These are phyloP conservation scores for Clavispora fructus DNA, from an alignment of 805 yeast species.

Conservation along the genomic window DNA sequence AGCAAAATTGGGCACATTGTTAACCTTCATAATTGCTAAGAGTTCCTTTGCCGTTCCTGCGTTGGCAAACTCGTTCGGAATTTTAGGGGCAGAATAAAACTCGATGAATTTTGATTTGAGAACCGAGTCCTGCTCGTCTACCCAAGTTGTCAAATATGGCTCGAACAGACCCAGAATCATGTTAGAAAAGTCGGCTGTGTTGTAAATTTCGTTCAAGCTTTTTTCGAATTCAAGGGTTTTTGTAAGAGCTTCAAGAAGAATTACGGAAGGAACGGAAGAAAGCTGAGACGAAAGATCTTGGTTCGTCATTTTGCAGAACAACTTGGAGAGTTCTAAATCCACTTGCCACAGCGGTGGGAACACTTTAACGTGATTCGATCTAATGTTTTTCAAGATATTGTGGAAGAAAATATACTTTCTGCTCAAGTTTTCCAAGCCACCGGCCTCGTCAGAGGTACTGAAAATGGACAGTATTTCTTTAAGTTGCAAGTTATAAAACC, in stretches of 20 bases:
- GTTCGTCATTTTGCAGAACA: constrained; percentile 65
- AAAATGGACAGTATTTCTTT: constrained; percentile 75
- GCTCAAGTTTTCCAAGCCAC: constrained; percentile 79
- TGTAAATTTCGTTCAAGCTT: constrained; percentile 59
- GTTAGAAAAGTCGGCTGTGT: constrained; percentile 39
- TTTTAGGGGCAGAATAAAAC: constrained; percentile 53
- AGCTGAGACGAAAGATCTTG: constrained; percentile 59
- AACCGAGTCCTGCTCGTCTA: constrained; percentile 69
- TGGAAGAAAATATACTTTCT: constrained; percentile 80
- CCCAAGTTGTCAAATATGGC: constrained; percentile 83
- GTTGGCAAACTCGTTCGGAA: constrained; percentile 37
- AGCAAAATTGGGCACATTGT: constrained; percentile 60
- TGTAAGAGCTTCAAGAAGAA: constrained; percentile 63
- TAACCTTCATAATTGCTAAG: constrained; percentile 35
- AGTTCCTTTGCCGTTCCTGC: constrained; percentile 19
- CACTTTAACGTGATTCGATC: constrained; percentile 41
- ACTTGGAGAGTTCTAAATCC: constrained; percentile 50
- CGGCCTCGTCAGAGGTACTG: constrained; percentile 83
- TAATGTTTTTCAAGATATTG: constrained; percentile 58
- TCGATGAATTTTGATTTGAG: constrained; percentile 60
- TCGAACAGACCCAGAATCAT: constrained; percentile 66
- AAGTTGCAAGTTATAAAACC: constrained; percentile 68
- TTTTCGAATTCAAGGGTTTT: constrained; percentile 82
- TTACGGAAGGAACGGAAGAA: constrained; percentile 51
- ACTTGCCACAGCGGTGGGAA: constrained; percentile 78